Evolutionary conservation across 768 basidiomycete species (phyloP), one percentile per base, ranked within the genome.

Genomic region (Trametes cubensis): DNA sequence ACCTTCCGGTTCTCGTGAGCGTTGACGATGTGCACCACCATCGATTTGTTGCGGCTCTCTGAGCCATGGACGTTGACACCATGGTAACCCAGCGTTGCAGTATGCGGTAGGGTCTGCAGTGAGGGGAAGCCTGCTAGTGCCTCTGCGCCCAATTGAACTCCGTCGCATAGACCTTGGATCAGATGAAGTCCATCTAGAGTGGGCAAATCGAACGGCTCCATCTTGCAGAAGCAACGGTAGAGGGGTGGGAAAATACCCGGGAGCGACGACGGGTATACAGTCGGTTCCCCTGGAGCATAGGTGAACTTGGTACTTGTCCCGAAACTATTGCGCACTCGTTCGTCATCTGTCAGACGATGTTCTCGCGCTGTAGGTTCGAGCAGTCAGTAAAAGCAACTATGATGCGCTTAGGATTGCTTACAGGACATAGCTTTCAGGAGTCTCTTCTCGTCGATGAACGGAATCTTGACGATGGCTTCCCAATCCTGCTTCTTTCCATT

Each of bases 401-500:
- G 26, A 34, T 34, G 10, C 17, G 39, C 44, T 13, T 65, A 17
- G 15, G 21, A 30, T 3, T 13, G 77, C 87, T 69, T 72, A 92
- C 93, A 75, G 34, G 79, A 76, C 96, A 99, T 98, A 3, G 95
- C 92, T 34, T 78, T 78, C 34, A 97, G 76, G 21, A 99, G 73
- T 54, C 93, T 81, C 13, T 76, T 67, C 73, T 95, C 86, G 48
- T 97, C 88, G 62, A 99, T 98, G 75, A 99, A 99, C 0, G 97
- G 97, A 66, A 99, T 98, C 78, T 98, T 98, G 56, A 99, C 94
- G 53, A 98, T 85, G 0, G 97, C 96, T 74, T 99, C 97, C 97
- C 97, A 99, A 25, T 98, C 96, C 67, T 90, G 88, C 73, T 95
- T 98, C 83, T 99, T 99, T 34, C 97, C 97, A 67, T 99, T 98